These are phyloP conservation scores for Neurospora sp. DNA, from an alignment of 495 filamentous ascomycete genomes.

Conservation along the genomic window DNA sequence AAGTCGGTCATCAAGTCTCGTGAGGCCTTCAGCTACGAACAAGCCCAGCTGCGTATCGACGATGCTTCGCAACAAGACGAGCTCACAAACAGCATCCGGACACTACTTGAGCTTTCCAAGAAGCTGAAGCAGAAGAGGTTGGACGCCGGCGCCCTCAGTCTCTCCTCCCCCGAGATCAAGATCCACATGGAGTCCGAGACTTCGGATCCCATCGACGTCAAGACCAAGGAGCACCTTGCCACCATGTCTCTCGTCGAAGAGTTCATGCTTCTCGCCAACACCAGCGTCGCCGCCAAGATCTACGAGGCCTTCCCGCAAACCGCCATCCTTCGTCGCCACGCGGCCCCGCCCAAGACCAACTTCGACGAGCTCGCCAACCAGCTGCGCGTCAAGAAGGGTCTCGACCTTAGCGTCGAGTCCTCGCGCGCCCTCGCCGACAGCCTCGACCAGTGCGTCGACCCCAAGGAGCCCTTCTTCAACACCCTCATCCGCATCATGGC, in stretches of 20 bases:
- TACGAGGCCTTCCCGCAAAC: conserved; percentile 89
- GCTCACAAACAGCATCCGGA: conserved; percentile 81
- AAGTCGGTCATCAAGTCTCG: conserved; percentile 98
- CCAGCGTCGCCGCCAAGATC: conserved; percentile 77
- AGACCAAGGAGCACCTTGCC: conserved; percentile 86
- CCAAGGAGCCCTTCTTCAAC: conserved; percentile 92
- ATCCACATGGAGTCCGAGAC: conserved; percentile 91
- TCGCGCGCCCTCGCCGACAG: conserved; percentile 87
- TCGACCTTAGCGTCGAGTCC: conserved; percentile 70
- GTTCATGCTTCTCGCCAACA: conserved; percentile 99
- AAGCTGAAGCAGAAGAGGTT: conserved; percentile 92
- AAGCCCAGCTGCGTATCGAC: conserved; percentile 88
- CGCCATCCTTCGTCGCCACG: conserved; percentile 85
- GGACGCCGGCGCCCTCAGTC: conserved; percentile 88
- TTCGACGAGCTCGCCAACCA: conserved; percentile 91
- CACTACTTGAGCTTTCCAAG: conserved; percentile 78
- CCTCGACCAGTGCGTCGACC: conserved; percentile 73
- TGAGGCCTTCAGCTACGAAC: conserved; percentile 95
- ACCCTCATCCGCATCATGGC: conserved; percentile 94
- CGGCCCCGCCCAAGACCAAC: conserved; percentile 83
- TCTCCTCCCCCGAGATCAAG: conserved; percentile 90
- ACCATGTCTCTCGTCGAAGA: conserved; percentile 98
- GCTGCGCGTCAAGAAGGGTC: conserved; percentile 68
- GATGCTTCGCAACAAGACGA: conserved; percentile 77
- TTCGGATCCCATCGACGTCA: conserved; percentile 90